These are phyloP conservation scores for Coemansia sp. DNA, from an alignment of 192 early-diverging fungal genomes.

Conservation along the genomic window DNA sequence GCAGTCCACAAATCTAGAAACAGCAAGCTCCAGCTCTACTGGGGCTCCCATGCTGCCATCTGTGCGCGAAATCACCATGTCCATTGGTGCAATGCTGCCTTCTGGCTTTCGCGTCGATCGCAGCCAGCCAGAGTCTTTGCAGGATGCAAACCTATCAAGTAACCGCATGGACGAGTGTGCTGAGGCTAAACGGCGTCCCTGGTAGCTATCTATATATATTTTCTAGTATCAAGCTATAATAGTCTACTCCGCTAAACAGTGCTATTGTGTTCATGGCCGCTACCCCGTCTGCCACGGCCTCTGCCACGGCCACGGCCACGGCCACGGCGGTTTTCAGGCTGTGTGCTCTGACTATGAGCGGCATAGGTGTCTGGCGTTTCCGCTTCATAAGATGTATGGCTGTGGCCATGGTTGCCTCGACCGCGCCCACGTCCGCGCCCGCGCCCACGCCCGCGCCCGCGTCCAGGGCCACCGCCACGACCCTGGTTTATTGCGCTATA, in stretches of 20 bases:
- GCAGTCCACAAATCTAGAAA: conserved; percentile 10
- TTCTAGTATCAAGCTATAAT: no score
- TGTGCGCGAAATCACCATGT: conserved; percentile 46
- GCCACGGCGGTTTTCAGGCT: background rate
- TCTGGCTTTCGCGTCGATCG: conserved; percentile 19
- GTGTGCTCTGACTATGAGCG: no score
- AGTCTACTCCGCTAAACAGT: no score
- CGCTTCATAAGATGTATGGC: background rate
- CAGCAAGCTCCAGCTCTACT: conserved; percentile 13
- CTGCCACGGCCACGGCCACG: conserved; percentile 15
- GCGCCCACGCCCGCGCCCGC: conserved; percentile 12
- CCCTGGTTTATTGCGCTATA: conserved; percentile 6
- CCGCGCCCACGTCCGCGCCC: conserved; percentile 15
- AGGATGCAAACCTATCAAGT: background rate
- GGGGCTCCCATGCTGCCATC: conserved; percentile 36
- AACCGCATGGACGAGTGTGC: conserved; percentile 1
- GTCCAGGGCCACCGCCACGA: conserved; percentile 6
- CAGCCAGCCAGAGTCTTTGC: conserved; percentile 2
- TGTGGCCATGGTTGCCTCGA: conserved; percentile 14
- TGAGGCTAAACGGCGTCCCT: conserved; percentile 23
- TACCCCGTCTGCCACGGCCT: conserved; percentile 8
- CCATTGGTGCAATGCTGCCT: conserved; percentile 34
- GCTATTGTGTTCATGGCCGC: no score
- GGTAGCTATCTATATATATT: conserved; percentile 17
- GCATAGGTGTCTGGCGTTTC: background rate